Evolutionary conservation across 768 basidiomycete genomes (phyloP).

Genomic region (Daedaleopsis sinensis): DNA sequence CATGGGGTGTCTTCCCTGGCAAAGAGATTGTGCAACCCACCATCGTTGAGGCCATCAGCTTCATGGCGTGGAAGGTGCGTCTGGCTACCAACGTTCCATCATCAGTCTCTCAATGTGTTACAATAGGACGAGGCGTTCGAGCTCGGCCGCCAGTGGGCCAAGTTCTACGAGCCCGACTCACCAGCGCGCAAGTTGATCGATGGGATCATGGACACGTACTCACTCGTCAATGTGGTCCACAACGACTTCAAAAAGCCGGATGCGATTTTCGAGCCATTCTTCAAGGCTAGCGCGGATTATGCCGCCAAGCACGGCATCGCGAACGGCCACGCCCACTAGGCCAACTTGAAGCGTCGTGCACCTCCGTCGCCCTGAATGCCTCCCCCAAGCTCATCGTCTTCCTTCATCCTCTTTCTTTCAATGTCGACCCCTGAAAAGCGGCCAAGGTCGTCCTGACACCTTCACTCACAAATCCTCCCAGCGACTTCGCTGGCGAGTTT

Average conservation of each 20-base stretch:
- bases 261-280: constrained; percentile 88
- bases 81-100: background rate
- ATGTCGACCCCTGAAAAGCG: background rate
- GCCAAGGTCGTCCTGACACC: background rate
- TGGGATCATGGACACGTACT: constrained; percentile 77
- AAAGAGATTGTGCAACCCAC: constrained; percentile 97
- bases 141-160: constrained; percentile 89
- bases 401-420: background rate
- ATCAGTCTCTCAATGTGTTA: no score
- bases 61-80: constrained; percentile 96
- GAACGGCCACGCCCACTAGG: constrained; percentile 28
- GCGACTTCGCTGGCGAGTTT: background rate
- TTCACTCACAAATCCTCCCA: constrained; percentile 22
- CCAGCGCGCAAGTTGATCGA: constrained; percentile 74
- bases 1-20: constrained; percentile 97
- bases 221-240: constrained; percentile 94
- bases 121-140: constrained; percentile 90
- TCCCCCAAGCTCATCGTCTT: constrained; percentile 13
- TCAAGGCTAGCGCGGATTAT: constrained; percentile 71
- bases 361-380: background rate
- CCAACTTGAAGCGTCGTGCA: background rate
- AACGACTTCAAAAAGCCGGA: constrained; percentile 89
- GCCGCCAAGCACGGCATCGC: constrained; percentile 32
- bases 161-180: constrained; percentile 79
- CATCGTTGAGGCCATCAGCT: constrained; percentile 95